Conservation (phyloP, 176 grass and related monocot genomes). For the Phoenix dactylifera region DNA sequence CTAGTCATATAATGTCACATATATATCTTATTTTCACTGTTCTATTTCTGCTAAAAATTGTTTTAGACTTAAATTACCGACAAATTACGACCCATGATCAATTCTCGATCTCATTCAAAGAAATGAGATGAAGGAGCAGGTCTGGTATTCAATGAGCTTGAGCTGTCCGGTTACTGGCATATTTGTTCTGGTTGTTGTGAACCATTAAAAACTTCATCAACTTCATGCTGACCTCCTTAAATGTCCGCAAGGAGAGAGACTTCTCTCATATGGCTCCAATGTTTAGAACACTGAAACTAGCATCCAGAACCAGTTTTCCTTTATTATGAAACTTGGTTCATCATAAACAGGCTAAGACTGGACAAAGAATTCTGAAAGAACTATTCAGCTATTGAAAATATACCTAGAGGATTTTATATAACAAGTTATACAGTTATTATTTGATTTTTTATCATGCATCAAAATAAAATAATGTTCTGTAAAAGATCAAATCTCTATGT, state of each 20-base stretch:
- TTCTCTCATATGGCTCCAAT: neutral
- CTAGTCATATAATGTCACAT: too few relatives aligned
- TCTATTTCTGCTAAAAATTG: too few relatives aligned
- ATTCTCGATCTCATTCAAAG: neutral
- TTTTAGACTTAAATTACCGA: neutral
- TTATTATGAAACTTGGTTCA: neutral
- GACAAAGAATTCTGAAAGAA: too few relatives aligned
- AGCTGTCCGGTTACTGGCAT: neutral
- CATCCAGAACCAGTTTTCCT: neutral
- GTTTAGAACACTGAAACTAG: neutral
- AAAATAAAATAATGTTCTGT: too few relatives aligned
- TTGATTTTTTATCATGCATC: too few relatives aligned
- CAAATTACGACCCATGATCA: neutral
- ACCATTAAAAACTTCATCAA: slow-evolving; percentile 11
- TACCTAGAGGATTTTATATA: too few relatives aligned
- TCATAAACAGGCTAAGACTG: neutral
- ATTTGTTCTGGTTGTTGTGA: slow-evolving; percentile 3
- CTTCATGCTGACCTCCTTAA: slow-evolving; percentile 10
- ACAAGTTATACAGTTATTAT: too few relatives aligned
- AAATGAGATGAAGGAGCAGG: neutral
- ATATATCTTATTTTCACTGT: too few relatives aligned
- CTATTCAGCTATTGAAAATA: too few relatives aligned
- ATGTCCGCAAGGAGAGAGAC: neutral
- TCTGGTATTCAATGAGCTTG: neutral
- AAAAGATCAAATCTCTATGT: too few relatives aligned